A percentile compares a stretch with the other conserved stretches of the same genome.
phyloP scores from a whole-genome alignment of 108 stramenopile species.

The Skeletonema grethae region DNA sequence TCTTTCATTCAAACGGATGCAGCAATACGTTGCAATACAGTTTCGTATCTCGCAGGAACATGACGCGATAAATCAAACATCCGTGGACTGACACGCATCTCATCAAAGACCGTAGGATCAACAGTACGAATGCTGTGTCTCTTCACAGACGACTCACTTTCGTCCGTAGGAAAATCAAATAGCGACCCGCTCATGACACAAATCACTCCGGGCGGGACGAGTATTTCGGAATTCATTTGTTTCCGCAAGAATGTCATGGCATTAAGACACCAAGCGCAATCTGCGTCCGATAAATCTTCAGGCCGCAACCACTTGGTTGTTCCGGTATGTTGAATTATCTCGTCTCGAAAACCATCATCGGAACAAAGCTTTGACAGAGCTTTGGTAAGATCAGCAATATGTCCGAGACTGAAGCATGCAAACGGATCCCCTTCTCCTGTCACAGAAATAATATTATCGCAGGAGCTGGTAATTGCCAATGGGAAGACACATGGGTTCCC shows the following conservation, averaged over 20 bases:
- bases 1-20: not conserved
- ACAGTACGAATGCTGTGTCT: conserved; percentile 13
- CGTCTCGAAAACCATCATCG: conserved; percentile 54
- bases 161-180: conserved; percentile 27
- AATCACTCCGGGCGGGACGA: conserved; percentile 71
- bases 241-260: conserved; percentile 51
- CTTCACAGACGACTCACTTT: not conserved
- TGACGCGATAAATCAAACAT: conserved; percentile 75
- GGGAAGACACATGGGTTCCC: conserved; percentile 50
- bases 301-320: conserved; percentile 1
- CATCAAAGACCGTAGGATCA: conserved; percentile 36
- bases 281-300: conserved; percentile 28
- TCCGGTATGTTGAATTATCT: conserved; percentile 47
- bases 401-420: conserved; percentile 64
- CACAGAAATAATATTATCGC: conserved; percentile 53
- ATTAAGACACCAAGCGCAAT: conserved; percentile 49
- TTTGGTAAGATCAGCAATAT: conserved; percentile 61
- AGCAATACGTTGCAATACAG: conserved; percentile 27
- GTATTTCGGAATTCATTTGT: conserved; percentile 52
- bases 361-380: conserved; percentile 63
- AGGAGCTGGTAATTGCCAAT: not conserved
- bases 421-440: conserved; percentile 81
- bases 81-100: conserved; percentile 52
- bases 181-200: conserved; percentile 31
- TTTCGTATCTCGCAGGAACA: conserved; percentile 68